These are phyloP conservation scores for Zymoseptoria tritici DNA, from an alignment of 2,329 filamentous ascomycete species.

Conservation along the genomic window DNA sequence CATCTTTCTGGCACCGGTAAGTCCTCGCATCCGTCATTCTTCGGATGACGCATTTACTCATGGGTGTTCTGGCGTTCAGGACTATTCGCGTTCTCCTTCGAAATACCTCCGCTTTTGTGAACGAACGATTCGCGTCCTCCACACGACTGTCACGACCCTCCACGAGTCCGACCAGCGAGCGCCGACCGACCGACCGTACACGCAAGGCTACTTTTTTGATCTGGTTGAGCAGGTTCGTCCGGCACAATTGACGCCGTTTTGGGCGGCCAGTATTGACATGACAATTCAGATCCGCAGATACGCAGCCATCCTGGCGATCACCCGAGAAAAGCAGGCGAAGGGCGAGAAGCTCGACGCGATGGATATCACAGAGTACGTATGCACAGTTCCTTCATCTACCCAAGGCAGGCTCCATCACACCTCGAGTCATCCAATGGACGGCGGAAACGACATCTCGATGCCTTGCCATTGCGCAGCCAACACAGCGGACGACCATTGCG, in stretches of 20 bases:
- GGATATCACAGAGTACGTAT: constrained; percentile 44
- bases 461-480: neutral
- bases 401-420: neutral
- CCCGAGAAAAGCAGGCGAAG: constrained; percentile 58
- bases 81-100: constrained; percentile 58
- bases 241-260: constrained; percentile 8
- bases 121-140: constrained; percentile 80
- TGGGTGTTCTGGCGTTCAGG: constrained; percentile 62
- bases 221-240: constrained; percentile 67
- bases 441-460: neutral
- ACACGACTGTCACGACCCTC: constrained; percentile 79
- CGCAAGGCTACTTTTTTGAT: constrained; percentile 94
- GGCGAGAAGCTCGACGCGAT: constrained; percentile 46
- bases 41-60: constrained; percentile 58
- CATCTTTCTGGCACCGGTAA: constrained; percentile 87
- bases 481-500: neutral
- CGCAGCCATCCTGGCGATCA: constrained; percentile 72
- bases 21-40: constrained; percentile 47
- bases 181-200: constrained; percentile 81
- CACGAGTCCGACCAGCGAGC: constrained; percentile 80
- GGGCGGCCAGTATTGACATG: constrained; percentile 14
- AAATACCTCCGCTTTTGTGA: constrained; percentile 85
- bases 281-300: constrained; percentile 63
- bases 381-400: constrained; percentile 6
- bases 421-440: neutral